Conservation (phyloP, 345 rosid genomes). For the Anastatica hierochuntica region DNA sequence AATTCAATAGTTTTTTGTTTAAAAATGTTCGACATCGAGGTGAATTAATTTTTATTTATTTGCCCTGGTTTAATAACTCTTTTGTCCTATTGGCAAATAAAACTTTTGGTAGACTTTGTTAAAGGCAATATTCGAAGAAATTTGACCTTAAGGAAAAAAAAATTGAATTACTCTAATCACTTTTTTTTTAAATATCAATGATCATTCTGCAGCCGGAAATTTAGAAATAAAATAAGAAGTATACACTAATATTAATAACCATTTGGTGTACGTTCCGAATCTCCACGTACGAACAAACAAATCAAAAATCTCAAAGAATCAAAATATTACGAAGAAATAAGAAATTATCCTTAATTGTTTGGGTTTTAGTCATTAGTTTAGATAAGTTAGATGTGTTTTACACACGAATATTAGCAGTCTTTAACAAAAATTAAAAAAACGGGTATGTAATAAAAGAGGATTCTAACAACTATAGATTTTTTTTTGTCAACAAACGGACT, state of each 20-base stretch:
- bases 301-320: neutral
- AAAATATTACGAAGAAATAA: neutral
- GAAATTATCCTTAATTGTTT: neutral
- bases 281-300: slow-evolving; percentile 12
- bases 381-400: neutral
- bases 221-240: neutral
- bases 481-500: too few relatives aligned
- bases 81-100: neutral
- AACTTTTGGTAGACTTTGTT: neutral
- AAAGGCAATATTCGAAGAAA: neutral
- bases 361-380: too few relatives aligned
- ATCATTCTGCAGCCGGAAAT: slow-evolving; percentile 4
- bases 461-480: too few relatives aligned
- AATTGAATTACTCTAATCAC: neutral
- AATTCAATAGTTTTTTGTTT: neutral
- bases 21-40: slow-evolving; percentile 16
- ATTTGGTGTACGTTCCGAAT: slow-evolving; percentile 6
- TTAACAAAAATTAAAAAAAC: too few relatives aligned
- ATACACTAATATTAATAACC: neutral
- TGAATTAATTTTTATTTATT: neutral
- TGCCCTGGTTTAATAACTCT: neutral
- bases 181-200: neutral
- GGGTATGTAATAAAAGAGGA: too few relatives aligned
- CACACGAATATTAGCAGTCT: too few relatives aligned
- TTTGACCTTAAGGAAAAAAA: neutral